phyloP scores from a whole-genome alignment of 805 yeast species.

The Kuraishia floccosa region DNA sequence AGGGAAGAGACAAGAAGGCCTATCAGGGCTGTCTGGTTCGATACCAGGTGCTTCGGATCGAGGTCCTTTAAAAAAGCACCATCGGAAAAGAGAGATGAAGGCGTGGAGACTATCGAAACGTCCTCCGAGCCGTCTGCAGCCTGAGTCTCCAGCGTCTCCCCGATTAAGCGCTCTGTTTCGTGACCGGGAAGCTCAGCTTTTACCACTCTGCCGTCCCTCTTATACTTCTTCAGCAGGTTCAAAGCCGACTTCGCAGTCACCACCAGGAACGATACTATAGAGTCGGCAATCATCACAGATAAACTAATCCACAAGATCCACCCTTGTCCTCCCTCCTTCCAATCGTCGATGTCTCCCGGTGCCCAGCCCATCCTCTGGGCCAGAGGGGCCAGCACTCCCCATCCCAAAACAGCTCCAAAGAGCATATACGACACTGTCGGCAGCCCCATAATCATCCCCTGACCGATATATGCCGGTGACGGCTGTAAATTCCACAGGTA shows the following conservation, averaged over 20 bases:
- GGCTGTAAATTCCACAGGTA: conserved; percentile 89
- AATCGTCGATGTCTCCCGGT: conserved; percentile 78
- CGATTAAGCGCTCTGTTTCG: neutral
- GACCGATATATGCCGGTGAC: conserved; percentile 95
- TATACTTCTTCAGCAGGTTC: conserved; percentile 1
- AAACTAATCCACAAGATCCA: conserved; percentile 95
- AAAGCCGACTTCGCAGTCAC: conserved; percentile 35
- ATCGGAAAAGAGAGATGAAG: neutral
- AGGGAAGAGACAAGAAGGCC: conserved; percentile 63
- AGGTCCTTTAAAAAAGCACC: too few relatives aligned
- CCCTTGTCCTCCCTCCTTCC: conserved; percentile 92
- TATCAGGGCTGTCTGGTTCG: conserved; percentile 30
- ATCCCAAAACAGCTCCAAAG: conserved; percentile 80
- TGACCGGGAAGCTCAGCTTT: neutral
- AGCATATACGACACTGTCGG: conserved; percentile 88
- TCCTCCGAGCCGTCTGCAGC: conserved; percentile 10
- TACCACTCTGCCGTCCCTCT: neutral
- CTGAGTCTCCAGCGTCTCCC: too few relatives aligned
- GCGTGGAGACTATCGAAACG: conserved; percentile 9
- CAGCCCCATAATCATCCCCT: conserved; percentile 95
- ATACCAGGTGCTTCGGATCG: conserved; percentile 35
- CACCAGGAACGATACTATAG: conserved; percentile 67
- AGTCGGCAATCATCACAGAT: conserved; percentile 89
- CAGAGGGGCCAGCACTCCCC: conserved; percentile 86
- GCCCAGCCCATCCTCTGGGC: conserved; percentile 74